Evolutionary conservation across 352 stramenopile genomes (phyloP), one percentile per base, ranked within the genome.

Genomic region (Globisporangium alternatum): DNA sequence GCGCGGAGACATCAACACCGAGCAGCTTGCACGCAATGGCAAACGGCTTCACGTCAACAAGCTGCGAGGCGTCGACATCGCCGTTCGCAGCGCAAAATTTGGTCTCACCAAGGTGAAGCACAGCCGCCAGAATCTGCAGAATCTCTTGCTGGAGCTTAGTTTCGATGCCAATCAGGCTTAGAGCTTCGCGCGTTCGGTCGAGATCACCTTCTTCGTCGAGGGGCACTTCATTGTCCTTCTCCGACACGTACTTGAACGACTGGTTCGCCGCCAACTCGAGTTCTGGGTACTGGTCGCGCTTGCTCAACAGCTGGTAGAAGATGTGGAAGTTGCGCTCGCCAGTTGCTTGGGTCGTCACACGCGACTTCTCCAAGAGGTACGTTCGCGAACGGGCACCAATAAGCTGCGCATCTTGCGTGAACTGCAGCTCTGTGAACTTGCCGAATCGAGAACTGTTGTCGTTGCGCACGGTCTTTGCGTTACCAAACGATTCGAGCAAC

Each of bases 281-380:
- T 9, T 93, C 76, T 0, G 81, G 81, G 56, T 89, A 88, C 37
- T 77, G 64, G 25, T 75, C 62, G 19, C 76, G 74, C 56, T 87
- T 74, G 22, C 82, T 78, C 57, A 97, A 62, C 31, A 98, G 59
- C 73, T 98, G 91, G 72, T 98, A 98, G 56, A 98, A 98, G 48
- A 98, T 94, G 74, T 98, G 93, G 66, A 98, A 98, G 66, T 98
- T 98, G 55, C 92, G 86, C 68, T 98, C 93, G 33, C 81, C 84
- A 4, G 77, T 62, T 0, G 86, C 81, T 61, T 97, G 92, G 30
- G 83, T 89, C 39, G 82, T 90, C 33, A 98, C 90, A 31, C 93
- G 88, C 64, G 88, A 96, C 68, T 98, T 98, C 66, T 98, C 93
- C 8, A 98, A 72, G 39, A 98, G 68, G 71, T 97, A 98, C 47